A percentile compares a stretch with the other conserved stretches of the same genome.
These are phyloP conservation scores for Pouteria campechiana DNA, from an alignment of 179 eudicot genomes.

Conservation along the genomic window DNA sequence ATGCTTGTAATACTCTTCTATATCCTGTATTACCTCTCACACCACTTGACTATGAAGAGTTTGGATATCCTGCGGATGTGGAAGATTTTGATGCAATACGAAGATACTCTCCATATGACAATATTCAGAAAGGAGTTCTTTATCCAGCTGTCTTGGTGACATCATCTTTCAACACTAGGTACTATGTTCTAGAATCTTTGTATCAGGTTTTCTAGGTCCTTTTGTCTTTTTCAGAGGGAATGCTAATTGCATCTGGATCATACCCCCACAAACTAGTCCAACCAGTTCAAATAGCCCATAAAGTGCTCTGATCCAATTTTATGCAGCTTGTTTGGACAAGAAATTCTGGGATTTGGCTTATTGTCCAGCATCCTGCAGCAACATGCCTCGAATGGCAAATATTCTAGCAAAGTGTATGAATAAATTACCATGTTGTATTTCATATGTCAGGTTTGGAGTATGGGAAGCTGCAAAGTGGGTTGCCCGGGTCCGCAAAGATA, in stretches of 20 bases:
- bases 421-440: background rate
- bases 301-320: too few species aligned
- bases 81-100: constrained; percentile 73
- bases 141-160: constrained; percentile 81
- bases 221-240: background rate
- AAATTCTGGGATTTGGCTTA: too few species aligned
- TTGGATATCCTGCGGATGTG: constrained; percentile 74
- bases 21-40: constrained; percentile 71
- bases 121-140: constrained; percentile 47
- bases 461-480: constrained; percentile 99
- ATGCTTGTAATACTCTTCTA: constrained; percentile 74
- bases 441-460: constrained; percentile 62
- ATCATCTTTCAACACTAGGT: constrained; percentile 84
- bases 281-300: too few species aligned
- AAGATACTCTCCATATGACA: constrained; percentile 80
- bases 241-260: too few species aligned
- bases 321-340: too few species aligned
- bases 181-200: background rate
- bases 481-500: constrained; percentile 65
- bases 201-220: background rate
- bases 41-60: constrained; percentile 81
- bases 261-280: too few species aligned
- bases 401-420: background rate
- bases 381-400: too few species aligned
- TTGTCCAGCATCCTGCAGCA: too few species aligned